phyloP scores from a whole-genome alignment of 1,284 basidiomycete genomes.

The Rhodotorula sp. region DNA sequence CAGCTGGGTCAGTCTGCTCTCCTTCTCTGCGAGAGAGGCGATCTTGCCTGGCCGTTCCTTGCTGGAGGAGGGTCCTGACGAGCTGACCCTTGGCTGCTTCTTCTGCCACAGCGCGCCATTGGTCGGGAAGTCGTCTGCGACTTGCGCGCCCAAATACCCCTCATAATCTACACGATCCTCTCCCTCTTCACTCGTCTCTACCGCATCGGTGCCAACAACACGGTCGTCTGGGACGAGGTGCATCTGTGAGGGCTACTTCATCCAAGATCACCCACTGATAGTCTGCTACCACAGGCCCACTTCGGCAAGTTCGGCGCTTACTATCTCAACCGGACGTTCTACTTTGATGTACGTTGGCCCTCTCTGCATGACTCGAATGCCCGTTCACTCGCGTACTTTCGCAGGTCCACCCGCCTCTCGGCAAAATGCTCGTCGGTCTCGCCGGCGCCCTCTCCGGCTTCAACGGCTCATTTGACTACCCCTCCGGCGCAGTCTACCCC shows the following conservation, averaged over 20 bases:
- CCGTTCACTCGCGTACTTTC: constrained; percentile 34
- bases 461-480: constrained; percentile 89
- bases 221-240: constrained; percentile 93
- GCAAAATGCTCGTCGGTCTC: constrained; percentile 97
- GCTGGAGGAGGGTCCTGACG: too few relatives aligned
- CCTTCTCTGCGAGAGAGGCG: background rate
- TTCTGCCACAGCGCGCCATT: constrained; percentile 13
- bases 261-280: too few relatives aligned
- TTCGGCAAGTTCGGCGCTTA: constrained; percentile 98
- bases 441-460: constrained; percentile 89
- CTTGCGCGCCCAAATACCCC: constrained; percentile 60
- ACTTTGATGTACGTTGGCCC: constrained; percentile 68
- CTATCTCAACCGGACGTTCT: constrained; percentile 93
- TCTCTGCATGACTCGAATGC: too few relatives aligned
- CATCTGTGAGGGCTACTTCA: too few relatives aligned
- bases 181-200: constrained; percentile 93
- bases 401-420: constrained; percentile 79
- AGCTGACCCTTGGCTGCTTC: background rate
- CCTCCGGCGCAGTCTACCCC: constrained; percentile 84
- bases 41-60: background rate
- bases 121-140: constrained; percentile 30
- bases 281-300: constrained; percentile 61
- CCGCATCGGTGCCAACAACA: constrained; percentile 80
- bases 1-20: constrained; percentile 27
- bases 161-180: constrained; percentile 84